Base-by-base conservation (phyloP, 163 green algal genomes). In the Prototheca stagnorum region DNA sequence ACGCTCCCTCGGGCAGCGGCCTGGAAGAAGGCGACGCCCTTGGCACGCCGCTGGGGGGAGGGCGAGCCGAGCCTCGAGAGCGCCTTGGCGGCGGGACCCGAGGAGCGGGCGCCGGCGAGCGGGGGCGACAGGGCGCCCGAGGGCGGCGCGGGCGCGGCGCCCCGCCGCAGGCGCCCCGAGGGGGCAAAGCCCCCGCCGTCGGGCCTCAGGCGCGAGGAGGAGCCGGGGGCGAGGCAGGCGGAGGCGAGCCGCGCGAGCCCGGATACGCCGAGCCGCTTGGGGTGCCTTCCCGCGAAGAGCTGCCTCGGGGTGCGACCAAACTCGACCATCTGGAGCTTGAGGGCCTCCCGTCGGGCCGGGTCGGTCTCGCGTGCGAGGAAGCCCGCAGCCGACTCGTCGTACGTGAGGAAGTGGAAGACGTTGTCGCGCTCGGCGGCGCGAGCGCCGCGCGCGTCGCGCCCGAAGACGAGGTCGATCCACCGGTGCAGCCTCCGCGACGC, bases 401-500 rank as follows among this genome's bases (percentile, higher is more conserved):
- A 82, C 7, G 73, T 80, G 8, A 79, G 62, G 52, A 80, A 75
- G 56, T 82, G 75, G 57, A 85, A 85, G 27, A 97, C 74, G 61
- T 98, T 98, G 68, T 86, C 65, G 0, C 81, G 80, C 27, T 73
- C 64, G 27, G 79, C 73, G 12, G 90, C 85, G 26, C 59, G 66
- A 4, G 47, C 37, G 0, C 80, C 85, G 1, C 56, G 57, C 51
- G 85, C 68, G 65, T 86, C 82, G 68, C 59, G 81, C 12, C 90
- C 90, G 70, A 98, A 98, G 43, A 97, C 80, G 19, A 98, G 74
- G 73, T 98, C 83, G 14, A 98, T 82, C 90, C 90, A 98, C 29
- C 80, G 53, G 59, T 97, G 86, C 33, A 98, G 65, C 51, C 81
- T 55, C 5, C 61, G 53, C 15, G 70, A 87, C 19, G 96, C 90